Base-by-base conservation (phyloP, 805 yeast species). In the Teunomyces tritomae region DNA sequence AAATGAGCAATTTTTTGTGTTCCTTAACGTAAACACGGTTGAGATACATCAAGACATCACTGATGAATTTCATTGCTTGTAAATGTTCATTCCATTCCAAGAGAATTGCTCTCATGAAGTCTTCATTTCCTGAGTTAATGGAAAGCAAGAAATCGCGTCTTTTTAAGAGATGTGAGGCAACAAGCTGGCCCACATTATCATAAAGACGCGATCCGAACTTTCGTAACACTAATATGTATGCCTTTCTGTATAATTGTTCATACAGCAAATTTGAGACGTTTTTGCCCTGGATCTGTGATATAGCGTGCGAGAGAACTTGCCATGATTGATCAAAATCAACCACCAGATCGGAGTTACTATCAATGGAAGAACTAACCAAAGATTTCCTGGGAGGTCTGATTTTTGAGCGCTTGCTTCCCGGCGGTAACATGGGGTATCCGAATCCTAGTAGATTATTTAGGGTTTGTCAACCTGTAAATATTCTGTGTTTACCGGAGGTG, bases 21-120 rank as follows among this genome's bases (percentile, higher is more conserved):
- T 85, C 91, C 54, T 81, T 83, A 26, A 90, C 87, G 56, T 87
- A 89, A 0, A 88, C 96, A 39, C 96, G 77, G 60, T 90, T 96
- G 60, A 91, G 65, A 59, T 90, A 90, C 87, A 90, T 84, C 61
- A 89, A 69, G 3, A 90, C 87, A 63, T 91, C 96, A 56, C 91
- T 79, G 39, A 89, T 79, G 77, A 88, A 81, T 52, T 87, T 76
- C 84, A 88, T 86, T 43, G 85, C 76, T 34, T 83, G 74, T 33
- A 83, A 63, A 61, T 87, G 92, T 42, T 83, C 88, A 32, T 79
- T 75, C 96, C 96, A 90, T 47, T 77, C 79, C 3, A 49, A 44
- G 2, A 72, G 56, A 6, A 77, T 57, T 3, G 61, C 61, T 37
- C 63, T 64, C 51, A 79, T 57, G 39, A 75, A 67, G 17, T 62